Percentiles rank a stretch among this genome's conserved stretches.
Evolutionary conservation across 1,139 yeast genomes (phyloP).

Genomic region (Yamadazyma diospyri): DNA sequence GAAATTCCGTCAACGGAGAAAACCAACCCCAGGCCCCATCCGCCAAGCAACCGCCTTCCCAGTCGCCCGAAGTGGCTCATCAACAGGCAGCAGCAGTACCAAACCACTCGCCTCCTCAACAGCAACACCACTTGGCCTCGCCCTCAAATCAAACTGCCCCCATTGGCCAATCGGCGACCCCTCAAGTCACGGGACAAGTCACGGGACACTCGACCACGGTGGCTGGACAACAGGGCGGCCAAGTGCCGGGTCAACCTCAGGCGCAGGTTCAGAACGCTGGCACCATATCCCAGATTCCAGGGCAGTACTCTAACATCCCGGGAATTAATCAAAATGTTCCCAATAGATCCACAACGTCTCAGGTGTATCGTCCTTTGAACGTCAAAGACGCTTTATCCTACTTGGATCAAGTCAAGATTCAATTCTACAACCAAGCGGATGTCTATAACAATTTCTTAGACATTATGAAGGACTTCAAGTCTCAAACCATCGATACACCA

Average conservation of each 20-base stretch:
- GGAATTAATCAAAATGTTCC: conserved; percentile 36
- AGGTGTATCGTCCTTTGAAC: conserved; percentile 79
- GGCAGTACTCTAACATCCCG: conserved; percentile 24
- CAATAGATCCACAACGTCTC: conserved; percentile 41
- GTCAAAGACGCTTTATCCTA: conserved; percentile 95
- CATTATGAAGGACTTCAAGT: conserved; percentile 97
- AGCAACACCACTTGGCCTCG: conserved; percentile 6
- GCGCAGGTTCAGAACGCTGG: not conserved
- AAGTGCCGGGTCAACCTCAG: not conserved
- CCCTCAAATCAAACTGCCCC: conserved; percentile 6
- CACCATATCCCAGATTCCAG: conserved; percentile 2
- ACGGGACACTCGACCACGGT: conserved; percentile 1
- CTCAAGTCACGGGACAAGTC: conserved; percentile 18
- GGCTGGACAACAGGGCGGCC: not conserved
- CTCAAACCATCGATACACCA: conserved; percentile 94
- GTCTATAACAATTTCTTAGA: conserved; percentile 95
- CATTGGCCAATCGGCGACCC: not conserved
- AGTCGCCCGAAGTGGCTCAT: no score
- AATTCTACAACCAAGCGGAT: conserved; percentile 88
- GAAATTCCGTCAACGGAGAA: conserved; percentile 1
- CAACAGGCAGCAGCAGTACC: conserved; percentile 1
- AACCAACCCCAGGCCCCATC: conserved; percentile 6
- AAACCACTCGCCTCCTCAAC: conserved; percentile 3
- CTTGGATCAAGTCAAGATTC: conserved; percentile 91
- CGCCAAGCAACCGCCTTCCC: not conserved